Evolutionary conservation across 108 stramenopile genomes (phyloP), one percentile per base, ranked within the genome.

Genomic region (Cyclotella kingstonii): DNA sequence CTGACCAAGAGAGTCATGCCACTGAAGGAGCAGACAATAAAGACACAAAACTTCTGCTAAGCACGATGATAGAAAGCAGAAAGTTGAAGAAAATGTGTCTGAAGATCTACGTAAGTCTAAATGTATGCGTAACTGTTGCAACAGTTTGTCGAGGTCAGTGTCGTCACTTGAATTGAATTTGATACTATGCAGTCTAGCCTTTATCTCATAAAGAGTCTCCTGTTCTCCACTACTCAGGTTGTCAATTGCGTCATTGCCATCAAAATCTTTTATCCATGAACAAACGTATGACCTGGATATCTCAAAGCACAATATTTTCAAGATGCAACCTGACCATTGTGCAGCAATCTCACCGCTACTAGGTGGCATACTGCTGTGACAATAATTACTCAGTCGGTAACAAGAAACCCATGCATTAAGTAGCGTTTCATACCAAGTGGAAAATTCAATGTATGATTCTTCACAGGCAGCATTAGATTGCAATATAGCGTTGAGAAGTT

Each of bases 291-390:
- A 39, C 11, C 41, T 56, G 22, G 55, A 53, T 18, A 48, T 25
- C 53, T 65, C 73, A 47, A 74, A 74, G 25, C 65, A 60, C 17
- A 66, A 36, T 45, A 63, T 49, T 54, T 74, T 58, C 27, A 66
- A 21, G 15, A 74, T 35, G 35, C 64, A 66, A 33, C 59, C 52
- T 25, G 64, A 60, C 73, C 73, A 74, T 27, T 54, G 57, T 25
- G 25, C 43, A 2, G 59, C 64, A 50, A 72, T 42, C 15, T 22
- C 56, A 22, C 39, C 44, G 2, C 31, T 36, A 25, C 34, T 25
- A 17, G 26, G 43, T 53, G 27, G 26, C 30, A 49, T 21, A 26
- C 29, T 44, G 2, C 46, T 22, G 17, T 64, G 29, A 43, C 42
- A 51, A 31, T 35, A 51, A 5, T 15, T 18, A 31, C 9, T 42